Conservation (phyloP, 805 yeast species). For the Candida ficus region DNA sequence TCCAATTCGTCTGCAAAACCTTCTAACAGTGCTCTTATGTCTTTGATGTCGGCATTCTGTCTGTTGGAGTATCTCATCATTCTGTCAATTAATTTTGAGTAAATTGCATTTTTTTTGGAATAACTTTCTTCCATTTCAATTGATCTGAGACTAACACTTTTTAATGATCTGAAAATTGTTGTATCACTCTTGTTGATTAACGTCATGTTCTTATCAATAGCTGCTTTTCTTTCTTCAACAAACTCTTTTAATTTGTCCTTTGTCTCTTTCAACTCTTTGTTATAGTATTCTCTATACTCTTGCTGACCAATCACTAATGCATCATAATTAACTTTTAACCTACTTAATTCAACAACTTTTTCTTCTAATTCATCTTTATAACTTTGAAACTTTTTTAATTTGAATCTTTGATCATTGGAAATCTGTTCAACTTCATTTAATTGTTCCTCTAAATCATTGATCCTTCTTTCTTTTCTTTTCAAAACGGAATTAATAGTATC, state of each 20-base stretch:
- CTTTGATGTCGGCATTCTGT: conserved; percentile 45
- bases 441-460: conserved; percentile 59
- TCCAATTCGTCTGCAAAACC: conserved; percentile 31
- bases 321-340: conserved; percentile 55
- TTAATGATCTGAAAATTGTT: conserved; percentile 44
- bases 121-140: conserved; percentile 46
- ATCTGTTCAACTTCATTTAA: conserved; percentile 41
- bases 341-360: conserved; percentile 46
- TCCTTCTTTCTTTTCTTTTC: conserved; percentile 64
- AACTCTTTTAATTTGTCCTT: conserved; percentile 33
- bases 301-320: conserved; percentile 46
- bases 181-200: conserved; percentile 41
- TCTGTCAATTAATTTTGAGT: conserved; percentile 37
- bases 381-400: conserved; percentile 44
- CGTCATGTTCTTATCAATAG: conserved; percentile 31
- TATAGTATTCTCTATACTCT: conserved; percentile 46
- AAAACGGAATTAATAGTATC: conserved; percentile 66
- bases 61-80: conserved; percentile 40
- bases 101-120: conserved; percentile 39
- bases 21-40: conserved; percentile 38
- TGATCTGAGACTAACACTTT: conserved; percentile 42
- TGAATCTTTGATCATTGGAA: conserved; percentile 44
- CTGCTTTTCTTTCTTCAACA: conserved; percentile 31
- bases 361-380: conserved; percentile 45
- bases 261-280: conserved; percentile 36